Evolutionary conservation across 2,329 filamentous ascomycete genomes (phyloP), one percentile per base, ranked within the genome.

Genomic region (Parafenestella ontariensis): DNA sequence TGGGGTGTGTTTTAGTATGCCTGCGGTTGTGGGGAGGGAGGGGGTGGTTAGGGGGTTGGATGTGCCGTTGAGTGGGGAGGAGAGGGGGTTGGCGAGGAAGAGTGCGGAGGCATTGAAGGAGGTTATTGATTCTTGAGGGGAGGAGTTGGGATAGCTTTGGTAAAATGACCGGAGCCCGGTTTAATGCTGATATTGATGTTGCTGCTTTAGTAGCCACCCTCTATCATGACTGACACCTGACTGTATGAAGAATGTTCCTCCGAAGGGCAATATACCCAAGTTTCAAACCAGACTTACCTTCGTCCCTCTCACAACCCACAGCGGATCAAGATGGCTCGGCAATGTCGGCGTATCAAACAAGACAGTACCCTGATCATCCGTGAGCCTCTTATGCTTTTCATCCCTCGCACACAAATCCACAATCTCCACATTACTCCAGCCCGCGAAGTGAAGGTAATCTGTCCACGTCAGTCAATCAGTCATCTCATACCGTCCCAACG

Each of bases 401-500:
- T 73, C 73, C 21, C 75, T 73, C 56, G 79, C 75, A 56, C 77
- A 79, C n/a, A 82, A 56, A 49, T 81, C 77, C n/a, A 84, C 76
- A 58, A 83, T 81, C 71, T 84, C 81, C 26, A 85, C 78, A n/a
- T 78, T 64, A 29, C 73, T 74, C 81, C 81, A 85, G 0, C 81
- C 82, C 6, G 79, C 76, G 62, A 80, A 81, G 65, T 78, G 77
- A 54, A 84, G 68, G 61, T 81, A 84, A 52, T 83, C 65, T 69
- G n/a, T n/a, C n/a, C n/a, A n/a, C n/a, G n/a, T n/a, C n/a, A n/a
- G n/a, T n/a, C n/a, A 26, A 2, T 13, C 11, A 20, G 8, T 20
- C 10, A 40, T 18, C 9, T 2, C 21, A 24, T 6, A n/a, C n/a
- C n/a, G 40, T 33, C 24, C 34, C 11, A 15, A 8, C n/a, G 1